Percentiles rank a stretch among this genome's conserved stretches.
Conservation (phyloP, 2,329 filamentous ascomycete species). For the Pseudogymnoascus pannorum region DNA sequence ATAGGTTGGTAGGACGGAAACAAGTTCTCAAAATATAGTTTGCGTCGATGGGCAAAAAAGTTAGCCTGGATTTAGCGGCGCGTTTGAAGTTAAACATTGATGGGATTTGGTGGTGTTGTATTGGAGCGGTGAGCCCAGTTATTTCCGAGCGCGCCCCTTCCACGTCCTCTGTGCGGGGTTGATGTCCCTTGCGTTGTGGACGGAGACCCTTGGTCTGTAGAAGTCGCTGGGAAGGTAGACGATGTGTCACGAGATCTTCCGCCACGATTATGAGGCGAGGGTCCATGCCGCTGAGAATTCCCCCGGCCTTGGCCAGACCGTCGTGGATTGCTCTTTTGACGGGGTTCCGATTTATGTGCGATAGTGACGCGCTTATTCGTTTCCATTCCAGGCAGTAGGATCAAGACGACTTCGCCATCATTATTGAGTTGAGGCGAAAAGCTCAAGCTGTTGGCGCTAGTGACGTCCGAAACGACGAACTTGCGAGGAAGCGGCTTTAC, state of each 20-base stretch:
- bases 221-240: conserved; percentile 20
- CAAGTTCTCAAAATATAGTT: conserved; percentile 8
- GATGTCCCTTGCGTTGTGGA: conserved; percentile 20
- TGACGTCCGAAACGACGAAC: conserved; percentile 40
- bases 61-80: neutral
- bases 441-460: conserved; percentile 37
- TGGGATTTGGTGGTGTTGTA: conserved; percentile 1
- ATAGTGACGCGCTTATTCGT: conserved; percentile 35
- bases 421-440: conserved; percentile 34
- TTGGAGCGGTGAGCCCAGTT: conserved; percentile 8
- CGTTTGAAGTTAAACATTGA: conserved; percentile 8
- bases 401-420: conserved; percentile 32
- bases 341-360: conserved; percentile 26
- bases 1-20: conserved; percentile 2
- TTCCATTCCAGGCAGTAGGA: conserved; percentile 41
- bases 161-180: conserved; percentile 18
- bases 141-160: conserved; percentile 19
- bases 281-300: conserved; percentile 20
- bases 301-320: conserved; percentile 22
- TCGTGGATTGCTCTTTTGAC: conserved; percentile 28
- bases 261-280: conserved; percentile 23
- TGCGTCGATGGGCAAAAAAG: neutral
- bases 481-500: conserved; percentile 47
- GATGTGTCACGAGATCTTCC: conserved; percentile 25
- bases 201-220: conserved; percentile 18